phyloP scores from a whole-genome alignment of 768 basidiomycete genomes.

The Dictyophora rubrovolvata region DNA sequence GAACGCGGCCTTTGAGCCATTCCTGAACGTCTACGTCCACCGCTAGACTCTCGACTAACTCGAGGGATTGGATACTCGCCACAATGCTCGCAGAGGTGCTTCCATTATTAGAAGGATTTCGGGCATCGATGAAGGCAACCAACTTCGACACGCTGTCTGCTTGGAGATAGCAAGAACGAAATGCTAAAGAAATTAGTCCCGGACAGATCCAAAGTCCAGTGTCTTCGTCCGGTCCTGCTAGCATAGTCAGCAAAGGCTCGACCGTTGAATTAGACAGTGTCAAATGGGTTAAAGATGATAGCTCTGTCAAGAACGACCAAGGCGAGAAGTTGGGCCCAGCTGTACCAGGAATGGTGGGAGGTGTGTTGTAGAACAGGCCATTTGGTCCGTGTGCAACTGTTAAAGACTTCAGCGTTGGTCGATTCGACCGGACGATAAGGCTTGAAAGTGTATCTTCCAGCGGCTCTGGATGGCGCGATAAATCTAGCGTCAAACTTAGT shows the following conservation, averaged over 20 bases:
- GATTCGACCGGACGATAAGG: slow-evolving; percentile 49
- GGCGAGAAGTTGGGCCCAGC: slow-evolving; percentile 45
- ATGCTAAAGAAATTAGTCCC: slow-evolving; percentile 42
- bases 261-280: slow-evolving; percentile 56
- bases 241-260: slow-evolving; percentile 49
- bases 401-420: slow-evolving; percentile 47
- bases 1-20: slow-evolving; percentile 56
- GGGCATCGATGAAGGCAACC: slow-evolving; percentile 59
- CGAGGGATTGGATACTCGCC: slow-evolving; percentile 43
- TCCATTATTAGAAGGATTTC: slow-evolving; percentile 45
- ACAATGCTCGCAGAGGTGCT: slow-evolving; percentile 38
- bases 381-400: slow-evolving; percentile 49
- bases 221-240: slow-evolving; percentile 55
- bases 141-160: slow-evolving; percentile 57
- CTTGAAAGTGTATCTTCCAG: slow-evolving; percentile 60
- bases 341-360: slow-evolving; percentile 44
- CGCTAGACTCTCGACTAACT: slow-evolving; percentile 56
- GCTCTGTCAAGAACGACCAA: slow-evolving; percentile 57
- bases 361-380: slow-evolving; percentile 20
- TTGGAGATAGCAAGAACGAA: slow-evolving; percentile 58
- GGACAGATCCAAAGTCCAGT: slow-evolving; percentile 51
- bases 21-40: slow-evolving; percentile 59
- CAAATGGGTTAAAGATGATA: slow-evolving; percentile 47
- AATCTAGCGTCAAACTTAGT: slow-evolving; percentile 59
- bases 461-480: slow-evolving; percentile 43